phyloP scores from a whole-genome alignment of 2,329 filamentous ascomycete genomes.

The Teratosphaeria viscida region DNA sequence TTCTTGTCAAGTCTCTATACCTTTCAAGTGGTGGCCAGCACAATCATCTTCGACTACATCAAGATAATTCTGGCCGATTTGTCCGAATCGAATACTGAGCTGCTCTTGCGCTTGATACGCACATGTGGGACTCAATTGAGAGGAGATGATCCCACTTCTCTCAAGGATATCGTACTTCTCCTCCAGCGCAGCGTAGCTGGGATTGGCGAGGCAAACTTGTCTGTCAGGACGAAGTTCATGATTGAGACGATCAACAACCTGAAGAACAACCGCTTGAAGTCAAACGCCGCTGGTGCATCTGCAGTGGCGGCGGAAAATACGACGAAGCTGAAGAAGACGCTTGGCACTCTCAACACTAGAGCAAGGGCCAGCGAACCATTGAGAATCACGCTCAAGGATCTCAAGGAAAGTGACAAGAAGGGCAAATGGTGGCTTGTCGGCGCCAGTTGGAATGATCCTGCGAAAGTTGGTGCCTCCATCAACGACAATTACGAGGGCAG shows the following conservation, averaged over 20 bases:
- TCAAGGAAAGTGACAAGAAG: slow-evolving; percentile 70
- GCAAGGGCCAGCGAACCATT: slow-evolving; percentile 69
- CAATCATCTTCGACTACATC: slow-evolving; percentile 84
- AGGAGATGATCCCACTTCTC: slow-evolving; percentile 73
- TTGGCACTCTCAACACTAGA: slow-evolving; percentile 56
- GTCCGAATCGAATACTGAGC: slow-evolving; percentile 77
- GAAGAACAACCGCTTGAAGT: slow-evolving; percentile 86
- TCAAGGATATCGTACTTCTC: slow-evolving; percentile 79
- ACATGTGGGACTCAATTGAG: slow-evolving; percentile 71
- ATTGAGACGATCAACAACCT: slow-evolving; percentile 90
- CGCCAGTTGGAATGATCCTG: slow-evolving; percentile 63
- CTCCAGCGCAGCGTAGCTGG: slow-evolving; percentile 63
- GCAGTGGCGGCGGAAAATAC: slow-evolving; percentile 70
- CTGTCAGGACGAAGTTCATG: slow-evolving; percentile 91
- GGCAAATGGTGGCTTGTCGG: slow-evolving; percentile 99
- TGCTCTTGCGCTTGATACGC: slow-evolving; percentile 74
- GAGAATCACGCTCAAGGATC: slow-evolving; percentile 69
- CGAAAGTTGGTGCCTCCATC: slow-evolving; percentile 13
- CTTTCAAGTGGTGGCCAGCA: slow-evolving; percentile 75
- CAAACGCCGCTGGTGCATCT: slow-evolving; percentile 57
- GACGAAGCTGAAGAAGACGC: slow-evolving; percentile 75
- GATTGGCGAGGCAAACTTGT: slow-evolving; percentile 58
- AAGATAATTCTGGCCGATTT: slow-evolving; percentile 60
- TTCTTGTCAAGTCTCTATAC: slow-evolving; percentile 82
- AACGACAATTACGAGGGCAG: slow-evolving; percentile 4